Evolutionary conservation across 2,329 filamentous ascomycete species (phyloP), one percentile per base, ranked within the genome.

Genomic region (Fusarium graminum): DNA sequence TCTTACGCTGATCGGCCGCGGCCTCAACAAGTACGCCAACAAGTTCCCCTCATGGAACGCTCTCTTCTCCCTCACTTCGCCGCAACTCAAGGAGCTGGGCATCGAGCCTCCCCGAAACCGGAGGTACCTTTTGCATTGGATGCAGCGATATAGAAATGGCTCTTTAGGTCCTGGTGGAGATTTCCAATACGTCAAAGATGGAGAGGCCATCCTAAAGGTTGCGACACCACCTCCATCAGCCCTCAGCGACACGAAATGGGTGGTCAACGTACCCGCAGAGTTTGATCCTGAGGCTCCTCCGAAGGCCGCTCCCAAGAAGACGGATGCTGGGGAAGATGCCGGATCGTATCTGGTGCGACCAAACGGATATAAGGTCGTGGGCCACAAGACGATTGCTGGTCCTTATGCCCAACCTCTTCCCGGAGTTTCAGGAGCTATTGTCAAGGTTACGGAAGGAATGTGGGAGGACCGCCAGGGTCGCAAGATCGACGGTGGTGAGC

Each of bases 401-500:
- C 92, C 92, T 3, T 91, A 89, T 72, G 86, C 93, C 7, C 82
- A 90, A 74, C 87, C 88, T 6, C 75, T 94, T 28, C 89, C 91
- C 77, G 86, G 86, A 2, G 85, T 87, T 2, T 80, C 82, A 39
- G 88, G 87, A 10, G 92, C 90, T 12, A 82, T 84, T 50, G 84
- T 98, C 69, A 83, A 84, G 65, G 85, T 92, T 22, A 88, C 89
- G 56, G 94, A 97, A 77, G 93, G 94, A 11, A 90, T 98, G 83
- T 98, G 94, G 95, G 94, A 98, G 82, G 85, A 93, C 73, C 90
- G 86, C 76, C 86, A 90, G 73, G 94, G 95, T 28, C 88, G 88
- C 74, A 98, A 98, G 89, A 90, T 99, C 69, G 94, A 98, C 79
- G 95, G 95, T 75, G 95, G 95, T 84, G 95, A 99, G 84, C 89